Evolutionary conservation across 306 rosid species (phyloP).

Genomic region (Glycine tomentella): DNA sequence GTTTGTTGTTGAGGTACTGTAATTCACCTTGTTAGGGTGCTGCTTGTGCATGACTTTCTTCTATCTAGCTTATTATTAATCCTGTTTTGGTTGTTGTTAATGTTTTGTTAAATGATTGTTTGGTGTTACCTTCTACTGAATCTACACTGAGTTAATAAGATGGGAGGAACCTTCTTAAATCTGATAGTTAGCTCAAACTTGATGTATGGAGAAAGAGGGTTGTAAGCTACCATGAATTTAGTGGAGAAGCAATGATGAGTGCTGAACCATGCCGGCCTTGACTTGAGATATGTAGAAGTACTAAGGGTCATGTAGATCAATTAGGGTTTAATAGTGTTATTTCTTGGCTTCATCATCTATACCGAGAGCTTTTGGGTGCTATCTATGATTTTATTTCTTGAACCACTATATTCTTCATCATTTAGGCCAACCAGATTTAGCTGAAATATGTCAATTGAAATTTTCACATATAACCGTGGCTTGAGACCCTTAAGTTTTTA

Average conservation of each 20-base stretch:
- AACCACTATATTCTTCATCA: not conserved
- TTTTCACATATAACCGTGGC: not conserved
- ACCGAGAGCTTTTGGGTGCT: not conserved
- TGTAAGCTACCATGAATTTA: not conserved
- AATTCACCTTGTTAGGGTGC: not conserved
- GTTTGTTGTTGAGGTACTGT: slow-evolving; percentile 88
- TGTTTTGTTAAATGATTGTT: not conserved
- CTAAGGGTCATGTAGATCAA: not conserved
- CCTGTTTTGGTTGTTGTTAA: slow-evolving; percentile 4
- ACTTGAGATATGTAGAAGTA: not conserved
- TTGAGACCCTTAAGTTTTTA: not conserved
- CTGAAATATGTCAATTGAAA: not conserved
- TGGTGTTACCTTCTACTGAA: not conserved
- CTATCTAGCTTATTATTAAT: slow-evolving; percentile 4
- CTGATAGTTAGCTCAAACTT: not conserved
- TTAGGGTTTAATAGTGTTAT: not conserved
- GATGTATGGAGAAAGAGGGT: not conserved
- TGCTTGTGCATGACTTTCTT: not conserved
- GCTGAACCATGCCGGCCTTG: not conserved
- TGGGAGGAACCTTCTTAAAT: not conserved
- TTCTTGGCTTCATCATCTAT: not conserved
- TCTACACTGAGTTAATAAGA: not conserved
- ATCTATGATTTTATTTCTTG: not conserved
- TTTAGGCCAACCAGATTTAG: not conserved
- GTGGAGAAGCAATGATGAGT: not conserved